phyloP scores from a whole-genome alignment of 2,329 filamentous ascomycete species.

The Monosporascus cannonballus region DNA sequence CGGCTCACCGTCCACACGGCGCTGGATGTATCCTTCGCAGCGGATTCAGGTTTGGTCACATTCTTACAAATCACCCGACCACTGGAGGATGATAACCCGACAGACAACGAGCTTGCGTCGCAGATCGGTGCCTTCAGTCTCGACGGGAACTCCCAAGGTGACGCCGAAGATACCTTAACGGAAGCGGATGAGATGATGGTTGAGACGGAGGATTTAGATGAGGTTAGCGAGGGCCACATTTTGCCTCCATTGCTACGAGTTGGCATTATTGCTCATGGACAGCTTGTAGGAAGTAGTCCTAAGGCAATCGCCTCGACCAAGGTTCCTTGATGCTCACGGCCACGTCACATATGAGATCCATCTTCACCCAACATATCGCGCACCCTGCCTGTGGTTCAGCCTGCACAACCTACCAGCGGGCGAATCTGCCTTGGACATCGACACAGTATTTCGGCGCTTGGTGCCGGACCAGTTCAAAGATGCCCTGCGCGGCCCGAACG shows the following conservation, averaged over 20 bases:
- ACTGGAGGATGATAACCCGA: slow-evolving; percentile 34
- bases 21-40: slow-evolving; percentile 38
- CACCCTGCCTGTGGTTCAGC: slow-evolving; percentile 72
- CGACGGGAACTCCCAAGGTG: slow-evolving; percentile 12
- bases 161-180: slow-evolving; percentile 13
- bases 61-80: slow-evolving; percentile 52
- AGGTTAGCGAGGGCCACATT: slow-evolving; percentile 29
- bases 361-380: slow-evolving; percentile 67
- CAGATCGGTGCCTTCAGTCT: slow-evolving; percentile 42
- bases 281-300: slow-evolving; percentile 34
- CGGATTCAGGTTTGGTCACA: slow-evolving; percentile 40
- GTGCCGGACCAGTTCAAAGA: slow-evolving; percentile 61
- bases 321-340: slow-evolving; percentile 33
- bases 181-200: slow-evolving; percentile 40
- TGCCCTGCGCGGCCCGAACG: slow-evolving; percentile 53
- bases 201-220: slow-evolving; percentile 45
- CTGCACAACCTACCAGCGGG: slow-evolving; percentile 51
- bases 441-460: slow-evolving; percentile 64
- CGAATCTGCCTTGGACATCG: slow-evolving; percentile 54
- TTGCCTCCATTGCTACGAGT: background rate
- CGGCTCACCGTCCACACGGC: slow-evolving; percentile 48
- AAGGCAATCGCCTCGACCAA: slow-evolving; percentile 21
- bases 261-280: slow-evolving; percentile 1
- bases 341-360: slow-evolving; percentile 68
- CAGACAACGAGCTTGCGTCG: slow-evolving; percentile 40